A percentile compares a stretch with the other conserved stretches of the same genome.
These are phyloP conservation scores for Xerocomus potaroensis DNA, from an alignment of 768 basidiomycete genomes.

Conservation along the genomic window DNA sequence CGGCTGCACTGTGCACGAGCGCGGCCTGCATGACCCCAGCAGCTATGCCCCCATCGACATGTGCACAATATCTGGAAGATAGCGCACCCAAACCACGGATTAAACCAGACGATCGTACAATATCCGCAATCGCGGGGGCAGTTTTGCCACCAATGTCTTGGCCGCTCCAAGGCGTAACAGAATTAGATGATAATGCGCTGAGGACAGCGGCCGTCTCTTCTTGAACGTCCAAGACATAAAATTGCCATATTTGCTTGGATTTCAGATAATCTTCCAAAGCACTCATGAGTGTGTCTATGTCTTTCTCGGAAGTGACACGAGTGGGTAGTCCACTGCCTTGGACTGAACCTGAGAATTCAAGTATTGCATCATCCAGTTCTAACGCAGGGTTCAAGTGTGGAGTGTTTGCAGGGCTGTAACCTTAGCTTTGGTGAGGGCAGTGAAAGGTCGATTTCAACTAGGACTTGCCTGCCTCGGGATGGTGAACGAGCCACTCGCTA, in stretches of 20 bases:
- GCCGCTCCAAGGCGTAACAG: constrained; percentile 57
- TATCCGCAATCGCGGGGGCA: constrained; percentile 60
- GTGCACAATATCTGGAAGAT: constrained; percentile 63
- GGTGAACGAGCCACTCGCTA: constrained; percentile 84
- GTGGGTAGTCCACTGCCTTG: constrained; percentile 68
- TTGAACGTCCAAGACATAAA: constrained; percentile 79
- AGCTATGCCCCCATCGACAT: constrained; percentile 58
- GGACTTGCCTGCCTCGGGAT: constrained; percentile 87
- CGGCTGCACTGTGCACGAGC: constrained; percentile 42
- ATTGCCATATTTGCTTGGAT: constrained; percentile 82
- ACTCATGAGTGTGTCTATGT: constrained; percentile 62
- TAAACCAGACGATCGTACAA: constrained; percentile 49
- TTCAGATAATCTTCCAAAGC: constrained; percentile 62
- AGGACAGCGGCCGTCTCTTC: constrained; percentile 56
- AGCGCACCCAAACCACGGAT: constrained; percentile 58
- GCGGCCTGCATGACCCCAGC: constrained; percentile 75
- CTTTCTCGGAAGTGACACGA: constrained; percentile 53
- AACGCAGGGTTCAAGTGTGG: constrained; percentile 92
- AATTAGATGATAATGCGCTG: constrained; percentile 27
- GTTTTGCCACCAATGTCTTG: constrained; percentile 54
- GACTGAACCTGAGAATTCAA: constrained; percentile 73
- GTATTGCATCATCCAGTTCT: constrained; percentile 83
- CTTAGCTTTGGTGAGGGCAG: constrained; percentile 36
- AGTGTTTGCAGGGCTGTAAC: constrained; percentile 85
- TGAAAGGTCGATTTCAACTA: background rate